phyloP scores from a whole-genome alignment of 164 flowering plant genomes.

The Stephania japonica region DNA sequence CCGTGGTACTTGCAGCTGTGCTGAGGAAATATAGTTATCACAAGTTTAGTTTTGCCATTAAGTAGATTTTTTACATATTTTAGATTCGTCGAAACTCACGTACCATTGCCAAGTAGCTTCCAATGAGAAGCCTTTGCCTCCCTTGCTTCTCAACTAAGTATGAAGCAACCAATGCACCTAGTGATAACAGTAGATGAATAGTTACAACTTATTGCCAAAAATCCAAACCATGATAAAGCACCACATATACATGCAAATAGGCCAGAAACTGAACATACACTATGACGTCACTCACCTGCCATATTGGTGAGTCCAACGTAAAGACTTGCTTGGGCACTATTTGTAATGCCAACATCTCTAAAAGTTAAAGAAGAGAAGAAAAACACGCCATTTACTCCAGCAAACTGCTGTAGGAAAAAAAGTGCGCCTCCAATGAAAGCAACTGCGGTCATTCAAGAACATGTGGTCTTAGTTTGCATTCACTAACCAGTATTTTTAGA shows the following conservation, averaged over 20 bases:
- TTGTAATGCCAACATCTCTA: constrained; percentile 63
- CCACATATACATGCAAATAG: not conserved
- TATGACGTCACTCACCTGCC: constrained; percentile 43
- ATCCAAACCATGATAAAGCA: not conserved
- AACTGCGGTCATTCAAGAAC: constrained; percentile 43
- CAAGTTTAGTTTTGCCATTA: not conserved
- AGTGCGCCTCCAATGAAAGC: constrained; percentile 74
- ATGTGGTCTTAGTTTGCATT: not conserved
- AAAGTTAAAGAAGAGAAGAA: constrained; percentile 82
- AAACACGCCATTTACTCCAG: constrained; percentile 86
- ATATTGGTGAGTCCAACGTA: constrained; percentile 68
- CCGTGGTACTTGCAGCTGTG: too few relatives aligned
- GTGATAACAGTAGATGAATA: constrained; percentile 14
- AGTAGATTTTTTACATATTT: not conserved
- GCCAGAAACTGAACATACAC: not conserved
- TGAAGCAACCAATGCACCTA: constrained; percentile 65
- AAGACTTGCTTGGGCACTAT: constrained; percentile 58
- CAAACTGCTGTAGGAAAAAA: constrained; percentile 76
- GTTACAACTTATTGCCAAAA: not conserved
- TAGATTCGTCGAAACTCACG: constrained; percentile 14
- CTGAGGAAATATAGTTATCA: too few relatives aligned
- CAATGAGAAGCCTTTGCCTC: constrained; percentile 67
- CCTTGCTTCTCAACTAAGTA: constrained; percentile 74
- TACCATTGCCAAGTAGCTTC: constrained; percentile 91
- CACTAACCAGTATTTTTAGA: not conserved